These are phyloP conservation scores for Seiridium unicorne DNA, from an alignment of 2,329 filamentous ascomycete genomes.

Conservation along the genomic window DNA sequence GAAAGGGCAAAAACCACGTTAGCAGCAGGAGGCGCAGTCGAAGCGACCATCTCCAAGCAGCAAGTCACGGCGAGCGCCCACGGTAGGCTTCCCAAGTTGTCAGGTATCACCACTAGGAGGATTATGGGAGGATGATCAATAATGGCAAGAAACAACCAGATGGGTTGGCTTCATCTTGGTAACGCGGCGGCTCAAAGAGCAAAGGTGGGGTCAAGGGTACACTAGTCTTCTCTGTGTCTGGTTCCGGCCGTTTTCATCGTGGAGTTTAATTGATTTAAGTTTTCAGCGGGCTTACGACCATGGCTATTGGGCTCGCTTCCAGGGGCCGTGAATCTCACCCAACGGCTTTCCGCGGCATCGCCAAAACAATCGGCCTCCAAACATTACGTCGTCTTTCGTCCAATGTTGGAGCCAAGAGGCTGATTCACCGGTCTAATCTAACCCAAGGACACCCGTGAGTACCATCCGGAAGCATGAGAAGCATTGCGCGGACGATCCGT, in stretches of 20 bases:
- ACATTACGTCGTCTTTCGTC: neutral
- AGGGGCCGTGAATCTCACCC: neutral
- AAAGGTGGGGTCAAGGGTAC: neutral
- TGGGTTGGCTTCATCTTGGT: neutral
- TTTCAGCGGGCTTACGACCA: neutral
- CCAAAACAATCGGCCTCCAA: neutral
- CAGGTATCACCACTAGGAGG: neutral
- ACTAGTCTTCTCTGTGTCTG: too few species aligned
- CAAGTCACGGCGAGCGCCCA: neutral
- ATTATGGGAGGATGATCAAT: neutral
- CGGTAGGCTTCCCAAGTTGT: neutral
- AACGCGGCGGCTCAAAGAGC: neutral
- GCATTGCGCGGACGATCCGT: slow-evolving; percentile 2
- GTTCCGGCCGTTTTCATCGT: too few species aligned
- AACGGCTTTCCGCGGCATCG: neutral
- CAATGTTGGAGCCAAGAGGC: neutral
- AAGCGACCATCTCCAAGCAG: slow-evolving; percentile 1
- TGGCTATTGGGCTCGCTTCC: neutral
- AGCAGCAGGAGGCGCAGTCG: neutral
- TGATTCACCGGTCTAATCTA: neutral
- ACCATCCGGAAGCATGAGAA: neutral
- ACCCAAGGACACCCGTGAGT: neutral
- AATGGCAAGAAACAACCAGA: too few species aligned
- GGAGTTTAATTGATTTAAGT: slow-evolving; percentile 1
- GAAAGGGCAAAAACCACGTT: neutral